Conservation (phyloP, 805 yeast species). For the Danielia reshetovae region DNA sequence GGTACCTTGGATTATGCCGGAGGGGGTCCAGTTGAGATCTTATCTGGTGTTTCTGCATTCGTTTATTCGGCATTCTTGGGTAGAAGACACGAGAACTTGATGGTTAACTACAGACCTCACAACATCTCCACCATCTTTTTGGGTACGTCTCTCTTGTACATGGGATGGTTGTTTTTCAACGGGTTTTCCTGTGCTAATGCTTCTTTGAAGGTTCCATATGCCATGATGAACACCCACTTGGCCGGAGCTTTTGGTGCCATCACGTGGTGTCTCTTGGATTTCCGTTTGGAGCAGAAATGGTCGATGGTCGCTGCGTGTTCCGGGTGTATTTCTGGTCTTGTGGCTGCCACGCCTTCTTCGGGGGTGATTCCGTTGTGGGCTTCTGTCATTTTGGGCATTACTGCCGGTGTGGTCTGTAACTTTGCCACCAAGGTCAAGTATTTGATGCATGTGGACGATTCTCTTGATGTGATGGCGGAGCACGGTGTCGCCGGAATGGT, state of each 20-base stretch:
- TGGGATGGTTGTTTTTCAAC: slow-evolving; percentile 96
- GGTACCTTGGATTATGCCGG: slow-evolving; percentile 97
- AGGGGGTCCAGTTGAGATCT: slow-evolving; percentile 94
- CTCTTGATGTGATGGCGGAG: slow-evolving; percentile 95
- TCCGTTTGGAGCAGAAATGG: slow-evolving; percentile 84
- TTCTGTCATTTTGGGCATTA: slow-evolving; percentile 77
- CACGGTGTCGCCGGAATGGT: slow-evolving; percentile 96
- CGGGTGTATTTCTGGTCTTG: slow-evolving; percentile 92
- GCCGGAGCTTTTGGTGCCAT: slow-evolving; percentile 89
- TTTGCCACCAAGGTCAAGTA: slow-evolving; percentile 85
- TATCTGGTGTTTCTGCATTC: slow-evolving; percentile 87
- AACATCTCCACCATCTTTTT: slow-evolving; percentile 86
- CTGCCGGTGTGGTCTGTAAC: slow-evolving; percentile 82
- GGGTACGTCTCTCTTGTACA: slow-evolving; percentile 84
- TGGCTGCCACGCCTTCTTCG: slow-evolving; percentile 94
- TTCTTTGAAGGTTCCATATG: slow-evolving; percentile 76
- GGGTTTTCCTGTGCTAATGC: slow-evolving; percentile 87
- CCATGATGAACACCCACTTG: slow-evolving; percentile 87
- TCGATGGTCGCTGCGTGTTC: slow-evolving; percentile 93
- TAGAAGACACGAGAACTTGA: slow-evolving; percentile 65
- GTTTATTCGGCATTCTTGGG: slow-evolving; percentile 81
- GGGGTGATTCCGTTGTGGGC: slow-evolving; percentile 93
- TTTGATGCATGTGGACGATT: slow-evolving; percentile 79
- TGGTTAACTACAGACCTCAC: slow-evolving; percentile 91
- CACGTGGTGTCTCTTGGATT: slow-evolving; percentile 90